Percentiles rank a stretch among this genome's conserved stretches.
These are phyloP conservation scores for Ziziphus jujuba DNA, from an alignment of 306 rosid species.

Conservation along the genomic window DNA sequence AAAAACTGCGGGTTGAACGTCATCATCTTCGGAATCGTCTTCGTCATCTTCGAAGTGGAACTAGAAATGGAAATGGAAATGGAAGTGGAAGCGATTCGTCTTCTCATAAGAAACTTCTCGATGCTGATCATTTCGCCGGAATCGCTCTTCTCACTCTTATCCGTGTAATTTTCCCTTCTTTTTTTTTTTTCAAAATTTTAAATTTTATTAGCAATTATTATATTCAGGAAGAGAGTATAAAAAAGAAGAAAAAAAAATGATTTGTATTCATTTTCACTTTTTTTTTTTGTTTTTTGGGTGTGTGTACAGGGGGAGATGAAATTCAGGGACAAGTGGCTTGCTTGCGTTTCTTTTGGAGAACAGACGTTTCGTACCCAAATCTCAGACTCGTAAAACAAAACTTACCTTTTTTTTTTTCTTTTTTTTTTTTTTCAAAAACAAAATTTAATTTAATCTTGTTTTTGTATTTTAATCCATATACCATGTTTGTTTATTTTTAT, in stretches of 20 bases:
- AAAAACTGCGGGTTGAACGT: conserved; percentile 42
- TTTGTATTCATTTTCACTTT: neutral
- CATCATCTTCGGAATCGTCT: conserved; percentile 24
- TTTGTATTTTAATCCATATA: neutral
- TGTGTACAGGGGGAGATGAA: conserved; percentile 77
- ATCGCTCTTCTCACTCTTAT: conserved; percentile 73
- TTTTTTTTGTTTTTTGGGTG: neutral
- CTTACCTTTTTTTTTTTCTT: neutral
- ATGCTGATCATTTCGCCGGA: conserved; percentile 64
- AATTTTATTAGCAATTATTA: neutral
- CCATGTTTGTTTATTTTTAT: neutral
- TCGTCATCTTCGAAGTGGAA: conserved; percentile 7
- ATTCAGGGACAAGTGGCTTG: conserved; percentile 94
- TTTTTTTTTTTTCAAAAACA: neutral
- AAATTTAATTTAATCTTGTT: too few species aligned
- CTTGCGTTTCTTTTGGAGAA: conserved; percentile 86
- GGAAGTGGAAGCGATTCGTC: conserved; percentile 23
- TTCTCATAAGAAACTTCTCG: conserved; percentile 36
- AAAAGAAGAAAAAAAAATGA: neutral
- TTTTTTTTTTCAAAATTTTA: neutral
- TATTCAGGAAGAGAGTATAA: neutral
- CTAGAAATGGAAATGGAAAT: neutral
- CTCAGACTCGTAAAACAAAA: conserved; percentile 56
- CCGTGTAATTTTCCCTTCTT: conserved; percentile 30
- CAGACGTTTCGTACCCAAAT: conserved; percentile 79